phyloP scores from a whole-genome alignment of 805 yeast species.

The Candida ipomoeae region DNA sequence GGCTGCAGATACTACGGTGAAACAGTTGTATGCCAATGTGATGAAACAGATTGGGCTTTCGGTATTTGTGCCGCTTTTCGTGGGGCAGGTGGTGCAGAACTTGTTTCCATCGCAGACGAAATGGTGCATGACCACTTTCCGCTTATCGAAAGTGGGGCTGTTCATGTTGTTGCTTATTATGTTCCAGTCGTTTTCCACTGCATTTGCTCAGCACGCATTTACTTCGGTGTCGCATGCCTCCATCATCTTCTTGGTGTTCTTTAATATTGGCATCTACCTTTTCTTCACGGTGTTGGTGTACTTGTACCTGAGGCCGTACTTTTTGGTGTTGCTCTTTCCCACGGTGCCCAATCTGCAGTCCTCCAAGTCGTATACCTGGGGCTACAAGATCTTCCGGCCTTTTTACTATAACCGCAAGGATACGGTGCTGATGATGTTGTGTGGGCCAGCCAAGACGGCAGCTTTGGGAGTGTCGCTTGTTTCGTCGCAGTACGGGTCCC shows the following conservation, averaged over 20 bases:
- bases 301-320: conserved; percentile 56
- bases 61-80: conserved; percentile 79
- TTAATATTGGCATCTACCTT: conserved; percentile 75
- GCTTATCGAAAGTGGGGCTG: conserved; percentile 69
- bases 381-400: conserved; percentile 49
- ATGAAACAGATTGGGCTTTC: conserved; percentile 86
- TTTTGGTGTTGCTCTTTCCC: conserved; percentile 40
- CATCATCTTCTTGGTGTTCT: conserved; percentile 72
- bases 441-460: conserved; percentile 93
- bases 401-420: conserved; percentile 69
- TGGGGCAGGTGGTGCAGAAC: conserved; percentile 82
- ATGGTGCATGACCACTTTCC: conserved; percentile 55
- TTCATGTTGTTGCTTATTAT: conserved; percentile 74
- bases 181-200: conserved; percentile 80
- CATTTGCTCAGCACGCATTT: conserved; percentile 80
- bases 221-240: conserved; percentile 63
- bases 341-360: conserved; percentile 46
- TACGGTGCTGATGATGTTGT: conserved; percentile 74
- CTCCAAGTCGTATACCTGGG: conserved; percentile 41
- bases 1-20: conserved; percentile 45
- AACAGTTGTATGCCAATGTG: conserved; percentile 61
- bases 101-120: conserved; percentile 60
- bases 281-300: conserved; percentile 68
- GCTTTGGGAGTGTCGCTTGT: conserved; percentile 84
- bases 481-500: conserved; percentile 72